Percentiles rank a stretch among this genome's conserved stretches.
Conservation (phyloP, 805 yeast genomes). For the Hanseniaspora pseudoguilliermondii region DNA sequence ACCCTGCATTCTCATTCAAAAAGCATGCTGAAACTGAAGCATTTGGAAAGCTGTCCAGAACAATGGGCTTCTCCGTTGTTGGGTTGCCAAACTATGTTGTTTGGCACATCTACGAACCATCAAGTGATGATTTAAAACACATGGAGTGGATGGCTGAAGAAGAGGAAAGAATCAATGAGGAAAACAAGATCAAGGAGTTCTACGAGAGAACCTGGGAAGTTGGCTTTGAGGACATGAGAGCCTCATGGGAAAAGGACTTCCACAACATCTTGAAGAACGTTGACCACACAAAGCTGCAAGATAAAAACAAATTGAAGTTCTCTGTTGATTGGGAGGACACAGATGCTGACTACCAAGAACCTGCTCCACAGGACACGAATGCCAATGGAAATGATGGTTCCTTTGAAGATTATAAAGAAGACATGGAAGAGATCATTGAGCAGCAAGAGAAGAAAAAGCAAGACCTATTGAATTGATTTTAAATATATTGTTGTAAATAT, state of each 20-base stretch:
- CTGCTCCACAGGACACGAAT: background rate
- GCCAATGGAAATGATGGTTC: constrained; percentile 16
- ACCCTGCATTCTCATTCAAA: constrained; percentile 92
- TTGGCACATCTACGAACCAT: constrained; percentile 95
- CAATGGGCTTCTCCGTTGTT: constrained; percentile 75
- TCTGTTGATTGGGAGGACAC: constrained; percentile 29
- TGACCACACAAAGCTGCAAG: constrained; percentile 39
- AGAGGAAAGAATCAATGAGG: constrained; percentile 52
- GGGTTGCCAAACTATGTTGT: constrained; percentile 92
- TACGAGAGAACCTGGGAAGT: constrained; percentile 61
- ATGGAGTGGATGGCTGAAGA: constrained; percentile 85
- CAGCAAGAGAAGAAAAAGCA: background rate
- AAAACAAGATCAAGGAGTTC: constrained; percentile 48
- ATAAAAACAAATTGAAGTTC: constrained; percentile 55
- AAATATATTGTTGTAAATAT: background rate
- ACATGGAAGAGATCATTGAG: background rate
- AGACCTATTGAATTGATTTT: background rate
- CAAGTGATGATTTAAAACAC: constrained; percentile 75
- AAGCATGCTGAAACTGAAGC: constrained; percentile 98
- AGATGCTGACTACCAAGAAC: constrained; percentile 4
- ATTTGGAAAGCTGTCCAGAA: constrained; percentile 75
- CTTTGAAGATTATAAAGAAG: constrained; percentile 21
- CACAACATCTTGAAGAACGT: constrained; percentile 62
- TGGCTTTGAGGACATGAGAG: constrained; percentile 66
- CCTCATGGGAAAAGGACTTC: constrained; percentile 62